Conservation (phyloP, 306 rosid species). For the Rosa chinensis region DNA sequence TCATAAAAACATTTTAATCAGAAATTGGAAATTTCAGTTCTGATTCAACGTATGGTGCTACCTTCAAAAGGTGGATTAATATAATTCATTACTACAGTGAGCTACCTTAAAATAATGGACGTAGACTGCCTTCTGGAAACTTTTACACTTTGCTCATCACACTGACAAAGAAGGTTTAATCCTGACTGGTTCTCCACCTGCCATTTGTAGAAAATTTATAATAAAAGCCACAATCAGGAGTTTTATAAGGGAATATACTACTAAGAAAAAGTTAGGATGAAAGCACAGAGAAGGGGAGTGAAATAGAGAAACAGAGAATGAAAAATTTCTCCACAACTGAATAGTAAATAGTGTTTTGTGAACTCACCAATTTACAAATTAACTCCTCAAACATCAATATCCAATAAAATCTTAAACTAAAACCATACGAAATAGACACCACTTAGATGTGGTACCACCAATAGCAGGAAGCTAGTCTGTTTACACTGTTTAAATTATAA, state of each 20-base stretch:
- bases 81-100: constrained; percentile 18
- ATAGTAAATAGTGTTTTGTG: neutral
- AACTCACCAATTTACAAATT: neutral
- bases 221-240: constrained; percentile 9
- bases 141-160: constrained; percentile 54
- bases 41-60: neutral
- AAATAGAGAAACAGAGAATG: constrained; percentile 7
- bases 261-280: neutral
- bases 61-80: constrained; percentile 12
- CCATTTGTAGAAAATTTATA: constrained; percentile 21
- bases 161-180: constrained; percentile 62
- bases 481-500: neutral
- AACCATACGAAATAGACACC: neutral
- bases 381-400: neutral
- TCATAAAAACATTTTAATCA: neutral
- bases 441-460: neutral
- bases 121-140: constrained; percentile 70
- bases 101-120: constrained; percentile 68
- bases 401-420: neutral
- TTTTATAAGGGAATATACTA: neutral
- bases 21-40: neutral
- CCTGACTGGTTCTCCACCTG: constrained; percentile 89
- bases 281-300: neutral
- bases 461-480: constrained; percentile 8
- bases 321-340: constrained; percentile 1